Base-by-base conservation (phyloP, 306 rosid species). In the Sicyos edulis region DNA sequence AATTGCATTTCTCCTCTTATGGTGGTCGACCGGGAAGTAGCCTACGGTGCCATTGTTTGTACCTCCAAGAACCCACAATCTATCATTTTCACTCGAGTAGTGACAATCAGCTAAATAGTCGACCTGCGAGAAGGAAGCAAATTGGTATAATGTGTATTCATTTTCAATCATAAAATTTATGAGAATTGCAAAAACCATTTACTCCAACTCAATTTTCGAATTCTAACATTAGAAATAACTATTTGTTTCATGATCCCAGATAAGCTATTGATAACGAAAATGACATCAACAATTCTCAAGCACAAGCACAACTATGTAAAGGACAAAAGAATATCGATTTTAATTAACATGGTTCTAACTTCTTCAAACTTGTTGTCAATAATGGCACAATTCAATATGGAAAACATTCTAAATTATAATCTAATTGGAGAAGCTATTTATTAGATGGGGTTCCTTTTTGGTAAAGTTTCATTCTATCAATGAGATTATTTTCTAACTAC, bases 41-140 rank as follows among this genome's bases (percentile, higher is more conserved):
- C 91, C 99, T 75, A 91, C 54, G 29, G 80, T 62, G 57, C 99
- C 99, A 7, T 83, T 76, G 77, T 85, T 85, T 3, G 89, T 83
- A 74, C 97, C 99, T 21, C 97, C 99, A 10, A 93, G 79, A 70
- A 83, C 79, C 97, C 97, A 93, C 58, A 91, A 78, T 74, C 82
- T 81, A 26, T 91, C 85, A 10, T 80, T 85, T 74, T 89, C 97
- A 56, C 32, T 64, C 1, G 91, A 87, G 82, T 85, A 88, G 81
- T 87, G 91, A 67, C 99, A 93, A 79, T 91, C 96, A 79, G 89
- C 89, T 74, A 93, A 83, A 75, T 89, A 93, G 77, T 91, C 95
- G 72, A 93, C 86, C 99, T 93, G 86, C 80, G 83, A 72, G 13
- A 7, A 75, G 17, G 49, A 29, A 62, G 59, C 75, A 26, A 11